Base-by-base conservation (phyloP, 768 basidiomycete species). In the Coprinellus aureogranulatus region DNA sequence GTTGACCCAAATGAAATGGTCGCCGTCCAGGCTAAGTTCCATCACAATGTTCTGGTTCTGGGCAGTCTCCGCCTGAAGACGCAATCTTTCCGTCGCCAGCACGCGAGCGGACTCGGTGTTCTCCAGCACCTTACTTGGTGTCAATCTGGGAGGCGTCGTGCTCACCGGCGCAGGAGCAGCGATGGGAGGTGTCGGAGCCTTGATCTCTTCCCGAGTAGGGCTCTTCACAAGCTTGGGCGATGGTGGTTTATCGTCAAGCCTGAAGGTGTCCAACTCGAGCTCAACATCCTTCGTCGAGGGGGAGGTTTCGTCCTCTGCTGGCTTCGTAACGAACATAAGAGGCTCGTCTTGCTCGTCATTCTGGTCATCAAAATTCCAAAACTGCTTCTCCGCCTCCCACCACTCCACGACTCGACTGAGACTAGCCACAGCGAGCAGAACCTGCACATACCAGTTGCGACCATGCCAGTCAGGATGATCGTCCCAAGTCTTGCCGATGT, bases 381-480 rank as follows among this genome's bases (percentile, higher is more conserved):
- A 99, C 64, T 95, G 93, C 67, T 95, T 95, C 77, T 98, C 96
- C 11, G 97, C 97, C 72, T 97, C 95, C 94, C 94, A 98, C 96
- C 97, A 99, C 68, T 98, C 97, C 61, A 98, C 89, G 27, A 98
- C 97, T 57, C 96, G 89, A 71, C 89, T 92, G 61, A 99, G 85
- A 66, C 92, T 94, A 30, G 97, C 97, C 48, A 98, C 88, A 22
- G 97, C 96, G 49, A 98, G 86, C 4, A 98, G 81, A 26, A 98
- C 88, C 68, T 96, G 94, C 53, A 98, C 94, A 73, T 98, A 98
- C 97, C 96, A 99, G 58, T 90, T 93, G 57, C 96, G 82, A 25
- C 97, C 95, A 64, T 94, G 93, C 91, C 95, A 98, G 70, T 98
- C 94, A 22, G 94, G 92, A 73, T 98, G 92, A 51, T 96, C 93